Conservation (phyloP, 2,329 filamentous ascomycete species). For the Knufia fluminis region DNA sequence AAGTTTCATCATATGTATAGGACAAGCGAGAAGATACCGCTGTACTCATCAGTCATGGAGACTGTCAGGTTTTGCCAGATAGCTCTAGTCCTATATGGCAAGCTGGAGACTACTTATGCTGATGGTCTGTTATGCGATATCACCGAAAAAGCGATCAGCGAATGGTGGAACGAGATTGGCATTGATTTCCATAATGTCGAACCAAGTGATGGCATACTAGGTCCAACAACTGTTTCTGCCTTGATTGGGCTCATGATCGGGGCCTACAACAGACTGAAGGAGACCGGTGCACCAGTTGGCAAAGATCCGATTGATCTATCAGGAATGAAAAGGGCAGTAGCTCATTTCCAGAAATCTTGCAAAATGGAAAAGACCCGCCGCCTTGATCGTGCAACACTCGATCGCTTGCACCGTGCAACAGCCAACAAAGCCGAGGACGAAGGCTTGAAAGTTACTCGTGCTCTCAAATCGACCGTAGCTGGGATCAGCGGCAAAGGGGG, state of each 20-base stretch:
- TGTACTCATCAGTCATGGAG: slow-evolving; percentile 72
- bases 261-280: slow-evolving; percentile 78
- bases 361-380: slow-evolving; percentile 69
- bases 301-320: slow-evolving; percentile 90
- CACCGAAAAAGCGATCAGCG: slow-evolving; percentile 77
- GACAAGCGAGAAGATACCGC: slow-evolving; percentile 70
- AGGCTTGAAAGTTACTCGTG: slow-evolving; percentile 83
- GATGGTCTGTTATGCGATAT: slow-evolving; percentile 89
- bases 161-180: slow-evolving; percentile 95
- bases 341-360: slow-evolving; percentile 80
- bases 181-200: slow-evolving; percentile 87
- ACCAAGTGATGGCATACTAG: slow-evolving; percentile 83
- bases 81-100: slow-evolving; percentile 77
- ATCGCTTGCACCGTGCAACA: slow-evolving; percentile 70
- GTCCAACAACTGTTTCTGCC: slow-evolving; percentile 82
- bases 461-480: slow-evolving; percentile 89
- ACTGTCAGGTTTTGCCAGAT: slow-evolving; percentile 86
- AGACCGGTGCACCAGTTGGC: slow-evolving; percentile 69
- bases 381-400: slow-evolving; percentile 73
- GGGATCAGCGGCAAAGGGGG: slow-evolving; percentile 90
- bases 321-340: slow-evolving; percentile 71
- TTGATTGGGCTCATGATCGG: slow-evolving; percentile 82
- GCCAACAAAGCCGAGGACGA: slow-evolving; percentile 84
- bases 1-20: slow-evolving; percentile 90
- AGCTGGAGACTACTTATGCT: slow-evolving; percentile 77